Base-by-base conservation (phyloP, 495 filamentous ascomycete genomes). In the Friedmanniomyces endolithicus region DNA sequence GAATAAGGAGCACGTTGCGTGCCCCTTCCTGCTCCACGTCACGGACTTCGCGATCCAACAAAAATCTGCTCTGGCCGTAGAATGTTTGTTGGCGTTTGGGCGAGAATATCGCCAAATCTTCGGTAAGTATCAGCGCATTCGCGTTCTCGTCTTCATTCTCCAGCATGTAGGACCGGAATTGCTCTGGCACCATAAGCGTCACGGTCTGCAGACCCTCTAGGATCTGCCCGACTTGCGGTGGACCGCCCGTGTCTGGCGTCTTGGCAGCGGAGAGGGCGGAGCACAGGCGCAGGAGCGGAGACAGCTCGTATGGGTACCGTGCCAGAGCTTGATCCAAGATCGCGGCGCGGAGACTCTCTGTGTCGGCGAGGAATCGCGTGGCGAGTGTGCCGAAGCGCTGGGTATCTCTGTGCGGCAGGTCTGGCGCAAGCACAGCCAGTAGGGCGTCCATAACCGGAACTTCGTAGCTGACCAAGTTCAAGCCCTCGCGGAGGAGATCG, bases 241-340 rank as follows among this genome's bases (percentile, higher is more conserved):
- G 46, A 12, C 51, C 56, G 14, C 12, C 35, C 7, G 20, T 6
- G 22, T 47, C 6, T 17, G 22, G 23, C 22, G 8, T 8, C 1
- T 47, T 24, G 9, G 23, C 50, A 6, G 23, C 14, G 0, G 50
- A 27, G 1, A 58, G 50, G 17, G 35, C 40, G 46, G 77, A 76
- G 50, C 75, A 79, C 39, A 88, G 65, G 50, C 77, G 77, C 50
- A 95, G 59, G 57, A 96, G 86, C 3, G 92, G 88, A n/a, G 80
- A 64, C 22, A 83, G 80, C 68, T 98, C 92, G 67, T 85, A 88
- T 0, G 92, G 92, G 67, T 88, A 97, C 43, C 90, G 81, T 50
- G 75, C 76, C 20, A 79, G 75, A 1, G 92, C 79, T 54, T 65
- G 50, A 7, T 43, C 37, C 7, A 63, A 33, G 31, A 63, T 40